phyloP scores from a whole-genome alignment of 208 protist species.

The Trypanosoma brucei region DNA sequence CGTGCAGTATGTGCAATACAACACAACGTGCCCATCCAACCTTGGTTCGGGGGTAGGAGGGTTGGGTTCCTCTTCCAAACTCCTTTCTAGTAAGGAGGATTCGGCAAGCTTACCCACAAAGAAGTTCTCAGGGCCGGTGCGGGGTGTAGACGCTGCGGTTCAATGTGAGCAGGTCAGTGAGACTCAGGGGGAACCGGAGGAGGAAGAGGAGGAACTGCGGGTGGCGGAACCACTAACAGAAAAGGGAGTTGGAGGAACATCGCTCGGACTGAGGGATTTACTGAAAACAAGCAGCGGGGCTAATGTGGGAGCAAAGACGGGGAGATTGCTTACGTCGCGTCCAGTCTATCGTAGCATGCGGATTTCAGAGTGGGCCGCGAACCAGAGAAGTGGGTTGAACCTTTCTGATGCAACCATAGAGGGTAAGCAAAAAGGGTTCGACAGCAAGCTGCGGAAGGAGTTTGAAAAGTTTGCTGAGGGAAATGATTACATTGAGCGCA shows the following conservation, averaged over 20 bases:
- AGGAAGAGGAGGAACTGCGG: no score
- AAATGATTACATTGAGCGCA: slow-evolving; percentile 62
- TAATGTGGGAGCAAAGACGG: neutral
- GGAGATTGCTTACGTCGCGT: neutral
- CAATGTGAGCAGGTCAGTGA: no score
- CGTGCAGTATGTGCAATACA: slow-evolving; percentile 37
- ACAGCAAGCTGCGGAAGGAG: slow-evolving; percentile 56
- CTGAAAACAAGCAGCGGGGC: neutral
- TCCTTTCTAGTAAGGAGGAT: neutral
- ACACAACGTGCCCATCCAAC: slow-evolving; percentile 11
- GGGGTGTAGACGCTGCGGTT: no score
- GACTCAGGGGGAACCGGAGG: no score
- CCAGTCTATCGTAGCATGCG: neutral
- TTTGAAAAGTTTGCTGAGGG: slow-evolving; percentile 62
- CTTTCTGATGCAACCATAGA: slow-evolving; percentile 13
- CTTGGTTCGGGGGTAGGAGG: slow-evolving; percentile 7
- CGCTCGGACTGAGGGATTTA: no score
- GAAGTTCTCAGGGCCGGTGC: no score
- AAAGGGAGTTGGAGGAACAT: no score
- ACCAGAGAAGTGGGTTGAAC: neutral
- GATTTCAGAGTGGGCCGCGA: neutral
- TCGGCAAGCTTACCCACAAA: no score
- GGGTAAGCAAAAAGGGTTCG: slow-evolving; percentile 24
- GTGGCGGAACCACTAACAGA: no score
- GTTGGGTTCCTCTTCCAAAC: neutral